A percentile compares a stretch with the other conserved stretches of the same genome.
Evolutionary conservation across 768 basidiomycete species (phyloP).

Genomic region (Kockovaella imperatae): DNA sequence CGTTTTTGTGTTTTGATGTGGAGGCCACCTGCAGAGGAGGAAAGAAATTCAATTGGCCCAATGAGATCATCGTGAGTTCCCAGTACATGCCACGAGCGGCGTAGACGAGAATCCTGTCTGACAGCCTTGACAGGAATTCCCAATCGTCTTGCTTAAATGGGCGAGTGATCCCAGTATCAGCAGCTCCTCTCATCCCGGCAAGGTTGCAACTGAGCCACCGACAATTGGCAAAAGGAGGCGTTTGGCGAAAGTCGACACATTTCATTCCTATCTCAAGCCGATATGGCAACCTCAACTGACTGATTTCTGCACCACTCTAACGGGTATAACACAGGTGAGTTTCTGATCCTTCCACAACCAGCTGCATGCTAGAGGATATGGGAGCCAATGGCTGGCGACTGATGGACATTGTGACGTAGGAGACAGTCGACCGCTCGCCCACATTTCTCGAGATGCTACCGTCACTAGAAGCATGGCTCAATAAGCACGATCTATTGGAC

Average conservation of each 20-base stretch:
- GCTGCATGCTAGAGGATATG: neutral
- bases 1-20: slow-evolving; percentile 75
- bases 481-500: slow-evolving; percentile 59
- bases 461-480: slow-evolving; percentile 60
- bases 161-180: slow-evolving; percentile 6
- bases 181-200: too few species aligned
- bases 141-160: slow-evolving; percentile 83
- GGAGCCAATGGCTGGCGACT: neutral
- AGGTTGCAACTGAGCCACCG: too few species aligned
- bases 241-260: slow-evolving; percentile 69
- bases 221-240: slow-evolving; percentile 44
- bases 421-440: slow-evolving; percentile 71
- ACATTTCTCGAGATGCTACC: slow-evolving; percentile 62
- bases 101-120: slow-evolving; percentile 1
- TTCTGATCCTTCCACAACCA: neutral
- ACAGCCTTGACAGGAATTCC: too few species aligned
- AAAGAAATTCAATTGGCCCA: slow-evolving; percentile 71
- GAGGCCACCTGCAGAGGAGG: slow-evolving; percentile 49
- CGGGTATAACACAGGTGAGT: slow-evolving; percentile 84
- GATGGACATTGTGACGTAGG: slow-evolving; percentile 49
- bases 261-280: slow-evolving; percentile 79
- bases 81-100: slow-evolving; percentile 1
- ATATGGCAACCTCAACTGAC: slow-evolving; percentile 76
- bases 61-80: slow-evolving; percentile 82
- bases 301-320: slow-evolving; percentile 74